A percentile compares a stretch with the other conserved stretches of the same genome.
Conservation (phyloP, 2,329 filamentous ascomycete genomes). For the Pseudogymnoascus sp. region DNA sequence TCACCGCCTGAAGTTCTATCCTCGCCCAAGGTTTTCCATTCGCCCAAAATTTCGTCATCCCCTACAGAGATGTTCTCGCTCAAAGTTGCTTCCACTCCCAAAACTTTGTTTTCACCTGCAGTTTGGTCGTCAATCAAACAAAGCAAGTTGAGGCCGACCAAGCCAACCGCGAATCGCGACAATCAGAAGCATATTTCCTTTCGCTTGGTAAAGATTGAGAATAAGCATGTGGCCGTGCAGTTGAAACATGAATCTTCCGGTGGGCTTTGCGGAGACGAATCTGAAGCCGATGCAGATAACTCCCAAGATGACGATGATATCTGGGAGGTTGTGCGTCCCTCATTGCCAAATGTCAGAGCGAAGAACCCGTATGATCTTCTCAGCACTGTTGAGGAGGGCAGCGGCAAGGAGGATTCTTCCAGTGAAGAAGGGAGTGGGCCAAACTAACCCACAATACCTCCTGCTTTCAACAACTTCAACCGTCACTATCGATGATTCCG, state of each 20-base stretch:
- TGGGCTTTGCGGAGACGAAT: background rate
- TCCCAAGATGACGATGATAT: background rate
- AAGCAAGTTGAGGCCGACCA: background rate
- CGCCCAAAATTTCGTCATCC: background rate
- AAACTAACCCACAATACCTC: background rate
- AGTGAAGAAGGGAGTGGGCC: background rate
- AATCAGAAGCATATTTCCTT: background rate
- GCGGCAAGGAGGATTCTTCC: background rate
- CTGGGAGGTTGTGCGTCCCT: background rate
- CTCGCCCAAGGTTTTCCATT: background rate
- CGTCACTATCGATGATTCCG: background rate
- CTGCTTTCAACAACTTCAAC: background rate
- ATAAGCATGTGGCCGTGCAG: background rate
- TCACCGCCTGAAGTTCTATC: background rate
- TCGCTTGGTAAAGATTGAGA: background rate
- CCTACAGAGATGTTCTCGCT: too few species aligned
- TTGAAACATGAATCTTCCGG: background rate
- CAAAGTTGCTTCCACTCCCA: background rate
- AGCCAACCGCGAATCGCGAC: background rate
- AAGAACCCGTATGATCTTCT: constrained; percentile 1
- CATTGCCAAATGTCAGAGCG: background rate
- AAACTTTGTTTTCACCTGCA: background rate
- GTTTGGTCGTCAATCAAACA: background rate
- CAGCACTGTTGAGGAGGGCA: background rate
- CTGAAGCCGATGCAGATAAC: background rate